Percentiles rank a stretch among this genome's conserved stretches.
These are phyloP conservation scores for Cystobasidium pallidum DNA, from an alignment of 1,284 basidiomycete genomes.

Conservation along the genomic window DNA sequence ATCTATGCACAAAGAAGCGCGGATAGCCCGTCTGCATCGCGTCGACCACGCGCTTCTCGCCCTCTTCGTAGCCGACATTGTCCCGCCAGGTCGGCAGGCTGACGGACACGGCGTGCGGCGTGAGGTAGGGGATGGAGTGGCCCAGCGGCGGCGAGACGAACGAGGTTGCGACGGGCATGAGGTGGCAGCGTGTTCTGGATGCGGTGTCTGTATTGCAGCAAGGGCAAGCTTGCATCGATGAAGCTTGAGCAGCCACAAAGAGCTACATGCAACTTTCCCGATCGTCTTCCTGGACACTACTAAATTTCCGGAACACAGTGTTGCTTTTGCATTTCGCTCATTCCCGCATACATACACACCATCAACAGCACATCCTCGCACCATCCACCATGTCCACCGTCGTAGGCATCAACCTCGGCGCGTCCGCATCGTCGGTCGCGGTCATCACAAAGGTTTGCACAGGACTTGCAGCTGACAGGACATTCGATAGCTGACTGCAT, in stretches of 20 bases:
- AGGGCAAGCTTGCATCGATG: too few relatives aligned
- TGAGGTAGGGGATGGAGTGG: slow-evolving; percentile 56
- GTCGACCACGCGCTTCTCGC: slow-evolving; percentile 77
- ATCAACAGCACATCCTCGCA: neutral
- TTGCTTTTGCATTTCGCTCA: neutral
- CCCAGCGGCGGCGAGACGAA: slow-evolving; percentile 50
- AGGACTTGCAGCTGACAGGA: neutral
- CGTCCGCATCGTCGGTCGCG: slow-evolving; percentile 91
- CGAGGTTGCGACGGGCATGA: slow-evolving; percentile 37
- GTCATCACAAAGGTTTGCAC: slow-evolving; percentile 84
- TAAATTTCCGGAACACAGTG: neutral
- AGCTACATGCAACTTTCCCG: slow-evolving; percentile 1
- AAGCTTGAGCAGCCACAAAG: neutral
- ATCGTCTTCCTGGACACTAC: neutral
- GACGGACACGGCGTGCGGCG: slow-evolving; percentile 88
- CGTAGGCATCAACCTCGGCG: slow-evolving; percentile 95
- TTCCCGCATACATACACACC: neutral
- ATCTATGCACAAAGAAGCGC: slow-evolving; percentile 90
- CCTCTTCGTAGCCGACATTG: slow-evolving; percentile 91
- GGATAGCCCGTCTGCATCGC: slow-evolving; percentile 94
- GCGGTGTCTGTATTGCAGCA: neutral
- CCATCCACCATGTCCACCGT: slow-evolving; percentile 52
- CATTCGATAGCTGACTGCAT: slow-evolving; percentile 33
- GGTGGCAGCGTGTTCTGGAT: neutral
- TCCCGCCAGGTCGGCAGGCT: slow-evolving; percentile 93